Evolutionary conservation across 106 monocot species (phyloP).

Genomic region (Ottelia alismoides): DNA sequence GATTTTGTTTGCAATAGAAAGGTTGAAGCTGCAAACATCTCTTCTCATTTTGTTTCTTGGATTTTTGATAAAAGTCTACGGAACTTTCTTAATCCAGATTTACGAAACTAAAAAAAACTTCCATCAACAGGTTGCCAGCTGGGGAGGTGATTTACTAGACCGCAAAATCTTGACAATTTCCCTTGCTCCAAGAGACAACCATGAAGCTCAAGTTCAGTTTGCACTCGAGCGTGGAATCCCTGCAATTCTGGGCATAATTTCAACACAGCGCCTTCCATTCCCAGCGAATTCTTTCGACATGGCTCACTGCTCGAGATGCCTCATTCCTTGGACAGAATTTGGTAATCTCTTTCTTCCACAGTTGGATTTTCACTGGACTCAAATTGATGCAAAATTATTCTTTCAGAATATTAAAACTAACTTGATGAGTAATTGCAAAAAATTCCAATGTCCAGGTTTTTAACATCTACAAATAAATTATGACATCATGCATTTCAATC

Average conservation of each 20-base stretch:
- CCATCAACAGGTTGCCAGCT: constrained; percentile 59
- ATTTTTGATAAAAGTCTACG: no score
- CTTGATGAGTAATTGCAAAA: no score
- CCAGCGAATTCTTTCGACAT: constrained; percentile 74
- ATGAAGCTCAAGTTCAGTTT: constrained; percentile 91
- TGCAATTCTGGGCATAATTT: constrained; percentile 76
- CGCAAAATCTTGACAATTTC: constrained; percentile 65
- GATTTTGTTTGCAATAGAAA: no score
- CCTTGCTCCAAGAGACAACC: constrained; percentile 85
- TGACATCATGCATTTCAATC: no score
- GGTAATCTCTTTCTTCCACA: constrained; percentile 19
- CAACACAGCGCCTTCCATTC: constrained; percentile 82
- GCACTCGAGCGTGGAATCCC: constrained; percentile 84
- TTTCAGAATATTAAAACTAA: no score
- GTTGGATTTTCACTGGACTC: constrained; percentile 1
- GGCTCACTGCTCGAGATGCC: constrained; percentile 84
- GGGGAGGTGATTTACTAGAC: constrained; percentile 76
- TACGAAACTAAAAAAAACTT: no score
- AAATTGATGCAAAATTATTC: no score
- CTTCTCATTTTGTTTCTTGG: no score
- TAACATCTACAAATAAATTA: no score
- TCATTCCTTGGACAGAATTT: constrained; percentile 84
- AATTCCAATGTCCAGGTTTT: no score
- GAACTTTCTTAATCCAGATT: no score
- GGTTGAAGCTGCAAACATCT: no score